phyloP scores from a whole-genome alignment of 23 red algal genomes.

The Chondrus crispus region DNA sequence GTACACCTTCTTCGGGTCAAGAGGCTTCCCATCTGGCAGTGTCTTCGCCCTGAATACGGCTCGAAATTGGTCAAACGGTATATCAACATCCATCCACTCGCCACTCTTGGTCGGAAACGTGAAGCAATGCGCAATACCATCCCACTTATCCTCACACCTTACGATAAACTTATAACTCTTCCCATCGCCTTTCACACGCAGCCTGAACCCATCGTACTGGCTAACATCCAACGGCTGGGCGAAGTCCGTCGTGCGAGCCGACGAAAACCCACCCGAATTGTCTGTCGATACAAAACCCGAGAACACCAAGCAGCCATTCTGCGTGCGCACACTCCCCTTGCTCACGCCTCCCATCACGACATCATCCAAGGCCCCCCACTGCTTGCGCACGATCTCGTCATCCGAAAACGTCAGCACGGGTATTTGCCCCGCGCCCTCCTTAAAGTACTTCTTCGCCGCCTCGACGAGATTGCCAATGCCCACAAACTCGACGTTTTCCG shows the following conservation, averaged over 20 bases:
- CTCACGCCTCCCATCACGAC: constrained; percentile 99
- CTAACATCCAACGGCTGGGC: constrained; percentile 56
- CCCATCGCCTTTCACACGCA: constrained; percentile 86
- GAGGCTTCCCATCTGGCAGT: background rate
- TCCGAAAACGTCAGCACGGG: constrained; percentile 49
- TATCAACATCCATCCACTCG: constrained; percentile 61
- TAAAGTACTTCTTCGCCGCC: background rate
- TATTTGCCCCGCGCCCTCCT: background rate
- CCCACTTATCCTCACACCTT: constrained; percentile 89
- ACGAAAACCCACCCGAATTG: constrained; percentile 92
- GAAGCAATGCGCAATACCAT: constrained; percentile 75
- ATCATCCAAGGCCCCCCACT: constrained; percentile 92
- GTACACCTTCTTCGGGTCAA: constrained; percentile 55
- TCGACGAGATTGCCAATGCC: constrained; percentile 68
- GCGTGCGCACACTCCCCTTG: constrained; percentile 45
- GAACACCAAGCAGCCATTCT: constrained; percentile 46
- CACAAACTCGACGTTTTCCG: constrained; percentile 86
- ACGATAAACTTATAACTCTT: constrained; percentile 97
- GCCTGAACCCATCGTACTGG: constrained; percentile 64
- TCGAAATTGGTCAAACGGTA: constrained; percentile 77
- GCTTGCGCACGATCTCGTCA: background rate
- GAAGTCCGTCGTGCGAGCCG: constrained; percentile 74
- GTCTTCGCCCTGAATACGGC: constrained; percentile 92
- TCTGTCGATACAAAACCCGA: constrained; percentile 55
- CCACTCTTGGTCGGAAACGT: constrained; percentile 74